Conservation (phyloP, 2,329 filamentous ascomycete genomes). For the Didymella pinodella region DNA sequence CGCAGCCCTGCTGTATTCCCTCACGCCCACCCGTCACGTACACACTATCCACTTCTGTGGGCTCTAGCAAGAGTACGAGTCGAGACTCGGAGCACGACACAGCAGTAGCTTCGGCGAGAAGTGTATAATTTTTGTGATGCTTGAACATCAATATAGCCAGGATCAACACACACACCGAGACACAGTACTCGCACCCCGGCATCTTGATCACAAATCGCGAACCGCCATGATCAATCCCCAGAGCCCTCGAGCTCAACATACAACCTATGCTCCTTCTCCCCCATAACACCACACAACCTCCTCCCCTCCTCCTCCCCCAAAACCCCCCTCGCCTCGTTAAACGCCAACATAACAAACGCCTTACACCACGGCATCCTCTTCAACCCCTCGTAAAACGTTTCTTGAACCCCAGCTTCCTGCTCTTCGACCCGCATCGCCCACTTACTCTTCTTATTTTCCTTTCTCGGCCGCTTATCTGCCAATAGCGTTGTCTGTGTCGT, state of each 20-base stretch:
- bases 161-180: too few relatives aligned
- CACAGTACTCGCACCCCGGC: too few relatives aligned
- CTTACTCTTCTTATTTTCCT: not conserved
- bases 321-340: conserved; percentile 50
- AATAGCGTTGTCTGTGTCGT: not conserved
- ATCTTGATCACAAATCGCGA: too few relatives aligned
- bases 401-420: conserved; percentile 55
- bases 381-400: conserved; percentile 64
- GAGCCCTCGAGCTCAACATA: conserved; percentile 60
- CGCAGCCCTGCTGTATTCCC: not conserved
- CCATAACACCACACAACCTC: conserved; percentile 63
- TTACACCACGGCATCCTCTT: conserved; percentile 70
- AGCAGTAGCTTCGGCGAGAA: too few relatives aligned
- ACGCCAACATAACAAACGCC: conserved; percentile 65
- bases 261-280: conserved; percentile 68
- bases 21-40: not conserved
- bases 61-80: not conserved
- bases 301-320: conserved; percentile 59
- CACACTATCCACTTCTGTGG: not conserved
- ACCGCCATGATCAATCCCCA: too few relatives aligned
- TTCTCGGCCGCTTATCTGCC: not conserved
- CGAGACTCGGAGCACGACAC: too few relatives aligned
- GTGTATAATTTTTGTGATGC: too few relatives aligned
- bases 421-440: conserved; percentile 26
- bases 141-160: too few relatives aligned